phyloP scores from a whole-genome alignment of 2,329 filamentous ascomycete genomes.

The Hymenoscyphus repandus region DNA sequence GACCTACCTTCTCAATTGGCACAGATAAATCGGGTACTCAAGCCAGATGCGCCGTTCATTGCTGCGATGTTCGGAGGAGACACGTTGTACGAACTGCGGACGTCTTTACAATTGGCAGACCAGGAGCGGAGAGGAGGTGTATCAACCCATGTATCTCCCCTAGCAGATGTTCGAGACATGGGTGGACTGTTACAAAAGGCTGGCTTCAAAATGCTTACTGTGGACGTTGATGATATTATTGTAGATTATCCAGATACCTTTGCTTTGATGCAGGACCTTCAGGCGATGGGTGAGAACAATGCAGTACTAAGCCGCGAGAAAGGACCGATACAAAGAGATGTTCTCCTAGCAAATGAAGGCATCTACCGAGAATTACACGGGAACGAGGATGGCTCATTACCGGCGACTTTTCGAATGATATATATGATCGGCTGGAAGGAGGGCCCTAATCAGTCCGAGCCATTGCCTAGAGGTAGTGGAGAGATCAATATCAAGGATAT shows the following conservation, averaged over 20 bases:
- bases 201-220: conserved; percentile 92
- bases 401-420: conserved; percentile 90
- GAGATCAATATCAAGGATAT: conserved; percentile 86
- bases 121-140: conserved; percentile 88
- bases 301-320: conserved; percentile 81
- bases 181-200: conserved; percentile 81
- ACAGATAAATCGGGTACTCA: conserved; percentile 81
- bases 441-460: conserved; percentile 70
- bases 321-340: conserved; percentile 72
- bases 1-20: conserved; percentile 80
- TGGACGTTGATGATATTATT: conserved; percentile 95
- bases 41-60: conserved; percentile 87
- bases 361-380: conserved; percentile 88
- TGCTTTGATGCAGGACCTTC: conserved; percentile 86
- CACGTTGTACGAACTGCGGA: conserved; percentile 87
- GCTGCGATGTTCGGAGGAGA: conserved; percentile 97
- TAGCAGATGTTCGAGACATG: conserved; percentile 88
- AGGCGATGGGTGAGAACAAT: conserved; percentile 94
- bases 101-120: conserved; percentile 87
- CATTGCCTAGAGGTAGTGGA: conserved; percentile 77
- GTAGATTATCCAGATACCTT: conserved; percentile 91
- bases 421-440: conserved; percentile 99
- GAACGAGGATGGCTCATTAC: conserved; percentile 69
- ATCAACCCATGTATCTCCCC: conserved; percentile 80
- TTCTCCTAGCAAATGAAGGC: conserved; percentile 78